A percentile compares a stretch with the other conserved stretches of the same genome.
These are phyloP conservation scores for Botrytis sinoallii DNA, from an alignment of 2,329 filamentous ascomycete genomes.

Conservation along the genomic window DNA sequence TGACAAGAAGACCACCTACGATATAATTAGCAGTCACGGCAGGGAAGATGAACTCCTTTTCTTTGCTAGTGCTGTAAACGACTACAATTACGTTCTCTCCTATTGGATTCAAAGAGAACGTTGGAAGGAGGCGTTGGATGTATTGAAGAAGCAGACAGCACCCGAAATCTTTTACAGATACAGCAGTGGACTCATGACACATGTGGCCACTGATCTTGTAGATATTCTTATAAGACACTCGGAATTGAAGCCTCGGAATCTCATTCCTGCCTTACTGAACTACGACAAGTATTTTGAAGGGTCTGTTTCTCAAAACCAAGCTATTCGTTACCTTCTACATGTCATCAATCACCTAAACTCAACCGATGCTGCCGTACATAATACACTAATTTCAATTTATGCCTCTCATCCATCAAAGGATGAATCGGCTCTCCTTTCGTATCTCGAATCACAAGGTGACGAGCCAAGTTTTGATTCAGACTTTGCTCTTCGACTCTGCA, in stretches of 20 bases:
- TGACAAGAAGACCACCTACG: constrained; percentile 89
- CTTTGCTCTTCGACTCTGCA: constrained; percentile 92
- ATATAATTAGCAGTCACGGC: constrained; percentile 92
- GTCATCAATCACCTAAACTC: constrained; percentile 84
- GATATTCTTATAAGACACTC: constrained; percentile 92
- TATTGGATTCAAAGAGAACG: constrained; percentile 97
- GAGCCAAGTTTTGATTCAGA: constrained; percentile 90
- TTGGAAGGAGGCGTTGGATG: constrained; percentile 81
- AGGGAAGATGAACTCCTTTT: constrained; percentile 88
- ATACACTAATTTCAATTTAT: constrained; percentile 94
- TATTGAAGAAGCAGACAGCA: constrained; percentile 90
- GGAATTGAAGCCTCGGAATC: constrained; percentile 77
- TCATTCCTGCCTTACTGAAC: constrained; percentile 90
- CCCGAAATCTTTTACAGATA: constrained; percentile 95
- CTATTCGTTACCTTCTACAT: constrained; percentile 88
- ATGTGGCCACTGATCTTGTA: constrained; percentile 80
- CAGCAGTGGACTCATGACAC: constrained; percentile 92
- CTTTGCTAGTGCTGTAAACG: constrained; percentile 83
- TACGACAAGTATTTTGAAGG: constrained; percentile 80
- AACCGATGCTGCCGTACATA: constrained; percentile 84
- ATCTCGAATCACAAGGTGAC: constrained; percentile 85
- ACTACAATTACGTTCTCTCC: constrained; percentile 90
- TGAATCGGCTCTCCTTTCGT: constrained; percentile 80
- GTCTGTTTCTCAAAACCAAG: constrained; percentile 76
- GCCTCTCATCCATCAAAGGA: constrained; percentile 80